A percentile compares a stretch with the other conserved stretches of the same genome.
phyloP scores from a whole-genome alignment of 441 rosid species.

The Euphorbia corollata region DNA sequence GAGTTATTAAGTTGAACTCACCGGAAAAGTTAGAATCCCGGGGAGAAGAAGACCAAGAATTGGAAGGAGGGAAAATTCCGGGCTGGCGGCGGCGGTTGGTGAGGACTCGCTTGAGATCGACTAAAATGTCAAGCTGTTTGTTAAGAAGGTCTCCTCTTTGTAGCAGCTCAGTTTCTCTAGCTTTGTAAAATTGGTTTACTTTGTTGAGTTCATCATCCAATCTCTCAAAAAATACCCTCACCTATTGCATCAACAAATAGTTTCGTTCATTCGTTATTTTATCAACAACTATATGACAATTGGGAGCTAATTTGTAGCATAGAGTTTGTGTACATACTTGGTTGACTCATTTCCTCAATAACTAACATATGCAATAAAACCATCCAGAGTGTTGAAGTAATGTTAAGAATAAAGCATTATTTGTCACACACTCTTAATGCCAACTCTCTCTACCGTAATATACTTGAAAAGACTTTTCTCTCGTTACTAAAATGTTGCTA shows the following conservation, averaged over 20 bases:
- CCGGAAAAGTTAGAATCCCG: constrained; percentile 62
- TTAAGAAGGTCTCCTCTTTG: constrained; percentile 68
- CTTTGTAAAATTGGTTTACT: constrained; percentile 74
- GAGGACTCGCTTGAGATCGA: constrained; percentile 56
- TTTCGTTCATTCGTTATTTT: too few species aligned
- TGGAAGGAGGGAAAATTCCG: constrained; percentile 32
- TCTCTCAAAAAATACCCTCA: constrained; percentile 54
- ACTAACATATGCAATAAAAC: too few species aligned
- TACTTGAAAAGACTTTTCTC: too few species aligned
- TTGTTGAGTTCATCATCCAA: constrained; percentile 72
- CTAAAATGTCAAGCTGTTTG: constrained; percentile 62
- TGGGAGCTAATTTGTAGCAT: too few species aligned
- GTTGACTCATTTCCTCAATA: too few species aligned
- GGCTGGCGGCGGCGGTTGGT: constrained; percentile 38
- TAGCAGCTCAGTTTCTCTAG: constrained; percentile 63
- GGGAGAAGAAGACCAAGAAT: constrained; percentile 36
- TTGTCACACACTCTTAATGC: too few species aligned
- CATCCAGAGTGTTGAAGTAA: too few species aligned
- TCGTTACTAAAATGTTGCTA: too few species aligned
- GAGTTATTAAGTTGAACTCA: constrained; percentile 14
- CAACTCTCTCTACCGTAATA: too few species aligned
- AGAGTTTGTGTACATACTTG: too few species aligned
- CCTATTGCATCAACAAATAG: constrained; percentile 28
- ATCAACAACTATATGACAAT: background rate
- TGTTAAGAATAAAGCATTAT: too few species aligned